Evolutionary conservation across 1,284 basidiomycete species (phyloP).

Genomic region (Sanghuangporus sanghuang): DNA sequence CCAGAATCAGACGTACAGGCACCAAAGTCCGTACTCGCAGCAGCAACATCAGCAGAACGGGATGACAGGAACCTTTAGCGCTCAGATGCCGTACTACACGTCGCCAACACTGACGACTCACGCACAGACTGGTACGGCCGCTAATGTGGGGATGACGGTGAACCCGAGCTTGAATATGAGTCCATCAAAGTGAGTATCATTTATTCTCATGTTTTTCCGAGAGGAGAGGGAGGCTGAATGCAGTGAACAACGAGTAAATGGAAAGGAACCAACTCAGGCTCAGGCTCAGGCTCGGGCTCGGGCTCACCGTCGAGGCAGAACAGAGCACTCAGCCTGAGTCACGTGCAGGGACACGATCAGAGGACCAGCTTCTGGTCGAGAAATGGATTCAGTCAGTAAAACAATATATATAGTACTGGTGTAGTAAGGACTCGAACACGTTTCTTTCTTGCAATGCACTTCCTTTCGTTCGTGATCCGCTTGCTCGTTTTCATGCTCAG

Average conservation of each 20-base stretch:
- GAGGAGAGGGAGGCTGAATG: background rate
- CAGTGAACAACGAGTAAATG: background rate
- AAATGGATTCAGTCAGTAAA: background rate
- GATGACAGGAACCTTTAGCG: background rate
- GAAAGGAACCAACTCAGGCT: background rate
- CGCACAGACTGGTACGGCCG: background rate
- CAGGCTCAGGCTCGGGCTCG: background rate
- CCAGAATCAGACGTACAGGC: background rate
- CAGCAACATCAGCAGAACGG: background rate
- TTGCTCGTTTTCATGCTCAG: too few species aligned
- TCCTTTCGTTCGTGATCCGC: too few species aligned
- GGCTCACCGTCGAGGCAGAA: background rate
- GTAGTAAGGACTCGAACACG: too few species aligned
- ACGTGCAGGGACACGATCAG: background rate
- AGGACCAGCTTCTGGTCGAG: constrained; percentile 4
- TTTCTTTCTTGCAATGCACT: too few species aligned
- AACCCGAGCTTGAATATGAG: background rate
- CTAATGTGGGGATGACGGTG: background rate
- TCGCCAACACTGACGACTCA: background rate
- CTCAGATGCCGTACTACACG: background rate
- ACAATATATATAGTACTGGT: too few species aligned
- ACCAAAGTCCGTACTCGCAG: background rate
- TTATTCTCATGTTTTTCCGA: background rate
- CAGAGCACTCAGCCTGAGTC: background rate
- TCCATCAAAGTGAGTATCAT: background rate